phyloP scores from a whole-genome alignment of 441 rosid species.

The Isatis lusitanica region DNA sequence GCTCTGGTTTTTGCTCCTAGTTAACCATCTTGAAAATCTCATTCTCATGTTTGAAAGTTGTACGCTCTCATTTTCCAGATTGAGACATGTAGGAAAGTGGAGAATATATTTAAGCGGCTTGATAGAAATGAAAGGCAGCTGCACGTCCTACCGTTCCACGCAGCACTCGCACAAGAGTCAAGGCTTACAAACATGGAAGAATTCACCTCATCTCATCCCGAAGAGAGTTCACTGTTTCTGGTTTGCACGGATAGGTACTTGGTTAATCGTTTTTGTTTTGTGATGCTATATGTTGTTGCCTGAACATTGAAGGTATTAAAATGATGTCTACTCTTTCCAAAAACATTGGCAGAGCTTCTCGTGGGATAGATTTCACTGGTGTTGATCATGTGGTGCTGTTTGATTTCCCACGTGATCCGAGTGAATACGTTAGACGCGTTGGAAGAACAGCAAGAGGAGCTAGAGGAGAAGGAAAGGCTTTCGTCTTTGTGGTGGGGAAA shows the following conservation, averaged over 20 bases:
- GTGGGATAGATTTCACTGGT: conserved; percentile 82
- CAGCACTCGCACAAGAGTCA: conserved; percentile 69
- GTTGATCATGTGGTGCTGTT: conserved; percentile 90
- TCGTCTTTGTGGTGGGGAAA: conserved; percentile 85
- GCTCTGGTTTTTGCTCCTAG: background rate
- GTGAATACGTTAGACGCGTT: conserved; percentile 91
- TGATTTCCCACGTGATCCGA: conserved; percentile 93
- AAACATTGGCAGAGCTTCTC: conserved; percentile 69
- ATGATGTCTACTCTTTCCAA: background rate
- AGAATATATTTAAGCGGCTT: conserved; percentile 73
- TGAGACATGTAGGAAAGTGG: conserved; percentile 95
- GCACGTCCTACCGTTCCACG: conserved; percentile 76
- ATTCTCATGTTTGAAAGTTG: conserved; percentile 16
- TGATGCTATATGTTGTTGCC: background rate
- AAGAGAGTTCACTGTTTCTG: conserved; percentile 56
- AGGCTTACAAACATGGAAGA: conserved; percentile 75
- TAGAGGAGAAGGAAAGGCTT: conserved; percentile 78
- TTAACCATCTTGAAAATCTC: background rate
- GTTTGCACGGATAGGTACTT: conserved; percentile 87
- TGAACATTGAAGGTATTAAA: background rate
- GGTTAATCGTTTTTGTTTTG: background rate
- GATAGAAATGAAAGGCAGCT: conserved; percentile 62
- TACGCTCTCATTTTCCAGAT: conserved; percentile 50
- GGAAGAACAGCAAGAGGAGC: conserved; percentile 98
- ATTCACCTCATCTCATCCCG: conserved; percentile 50